Conservation (phyloP, 768 basidiomycete genomes). For the Lyophyllum atratum region DNA sequence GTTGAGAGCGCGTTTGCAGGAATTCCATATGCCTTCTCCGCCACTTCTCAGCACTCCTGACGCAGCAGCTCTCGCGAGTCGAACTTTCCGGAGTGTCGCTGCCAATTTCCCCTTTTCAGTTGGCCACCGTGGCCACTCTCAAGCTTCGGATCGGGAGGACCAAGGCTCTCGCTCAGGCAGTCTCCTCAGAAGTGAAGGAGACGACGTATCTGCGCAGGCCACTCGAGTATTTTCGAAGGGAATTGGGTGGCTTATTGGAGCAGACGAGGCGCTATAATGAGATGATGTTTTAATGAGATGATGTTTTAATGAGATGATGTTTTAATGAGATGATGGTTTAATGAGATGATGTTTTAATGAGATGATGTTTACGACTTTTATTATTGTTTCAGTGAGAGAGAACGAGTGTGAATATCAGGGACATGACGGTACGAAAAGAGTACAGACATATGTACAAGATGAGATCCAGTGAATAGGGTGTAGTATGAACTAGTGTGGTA, state of each 20-base stretch:
- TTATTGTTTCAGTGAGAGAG: not conserved
- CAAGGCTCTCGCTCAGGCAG: slow-evolving; percentile 41
- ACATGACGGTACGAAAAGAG: slow-evolving; percentile 1
- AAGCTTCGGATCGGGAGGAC: slow-evolving; percentile 43
- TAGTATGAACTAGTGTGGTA: slow-evolving; percentile 7
- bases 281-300: not conserved
- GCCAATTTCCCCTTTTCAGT: slow-evolving; percentile 75
- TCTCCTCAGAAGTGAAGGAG: slow-evolving; percentile 45
- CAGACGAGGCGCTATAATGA: slow-evolving; percentile 52
- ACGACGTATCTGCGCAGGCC: slow-evolving; percentile 74
- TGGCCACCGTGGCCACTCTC: slow-evolving; percentile 39
- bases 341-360: slow-evolving; percentile 10
- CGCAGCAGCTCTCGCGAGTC: slow-evolving; percentile 75
- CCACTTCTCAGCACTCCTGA: slow-evolving; percentile 74
- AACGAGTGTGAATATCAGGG: not conserved
- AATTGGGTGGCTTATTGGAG: slow-evolving; percentile 95
- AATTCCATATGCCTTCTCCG: slow-evolving; percentile 68
- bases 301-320: too few species aligned
- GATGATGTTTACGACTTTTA: not conserved
- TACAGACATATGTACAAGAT: slow-evolving; percentile 3
- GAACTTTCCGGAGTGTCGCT: slow-evolving; percentile 77
- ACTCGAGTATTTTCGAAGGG: slow-evolving; percentile 83
- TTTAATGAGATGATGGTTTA: too few species aligned
- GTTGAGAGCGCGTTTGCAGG: slow-evolving; percentile 61
- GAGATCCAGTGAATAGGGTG: slow-evolving; percentile 11